Evolutionary conservation across 179 eudicot species (phyloP).

Genomic region (Beta macrorhiza): DNA sequence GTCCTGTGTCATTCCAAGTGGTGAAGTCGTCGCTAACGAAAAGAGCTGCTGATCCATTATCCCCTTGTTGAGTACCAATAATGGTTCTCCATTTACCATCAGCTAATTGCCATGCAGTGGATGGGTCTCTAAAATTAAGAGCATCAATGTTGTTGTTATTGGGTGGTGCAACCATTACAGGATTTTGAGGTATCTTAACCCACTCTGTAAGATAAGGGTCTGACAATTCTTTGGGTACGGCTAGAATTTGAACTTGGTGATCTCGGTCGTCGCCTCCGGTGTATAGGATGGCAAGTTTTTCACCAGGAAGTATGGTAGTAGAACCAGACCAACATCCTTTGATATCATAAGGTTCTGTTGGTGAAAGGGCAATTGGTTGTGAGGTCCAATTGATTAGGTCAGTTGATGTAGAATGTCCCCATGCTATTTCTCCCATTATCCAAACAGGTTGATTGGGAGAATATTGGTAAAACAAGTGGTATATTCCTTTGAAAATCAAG

Average conservation of each 20-base stretch:
- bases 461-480: conserved; percentile 44
- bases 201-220: conserved; percentile 65
- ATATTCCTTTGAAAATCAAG: conserved; percentile 38
- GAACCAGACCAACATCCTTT: conserved; percentile 49
- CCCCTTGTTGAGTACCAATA: conserved; percentile 42
- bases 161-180: conserved; percentile 31
- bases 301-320: conserved; percentile 51
- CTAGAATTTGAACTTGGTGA: conserved; percentile 58
- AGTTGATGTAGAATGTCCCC: conserved; percentile 49
- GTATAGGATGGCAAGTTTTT: conserved; percentile 57
- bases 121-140: conserved; percentile 55
- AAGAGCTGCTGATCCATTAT: conserved; percentile 43
- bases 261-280: conserved; percentile 39
- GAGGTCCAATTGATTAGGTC: conserved; percentile 47
- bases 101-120: conserved; percentile 55
- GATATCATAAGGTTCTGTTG: conserved; percentile 35
- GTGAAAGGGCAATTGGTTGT: conserved; percentile 35
- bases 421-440: conserved; percentile 24
- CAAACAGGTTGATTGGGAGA: conserved; percentile 29
- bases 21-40: conserved; percentile 53
- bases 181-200: conserved; percentile 58
- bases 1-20: conserved; percentile 43
- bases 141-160: conserved; percentile 27
- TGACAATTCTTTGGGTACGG: conserved; percentile 49
- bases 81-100: conserved; percentile 50